A percentile compares a stretch with the other conserved stretches of the same genome.
phyloP scores from a whole-genome alignment of 495 filamentous ascomycete species.

The Hypoxylon perforatum region DNA sequence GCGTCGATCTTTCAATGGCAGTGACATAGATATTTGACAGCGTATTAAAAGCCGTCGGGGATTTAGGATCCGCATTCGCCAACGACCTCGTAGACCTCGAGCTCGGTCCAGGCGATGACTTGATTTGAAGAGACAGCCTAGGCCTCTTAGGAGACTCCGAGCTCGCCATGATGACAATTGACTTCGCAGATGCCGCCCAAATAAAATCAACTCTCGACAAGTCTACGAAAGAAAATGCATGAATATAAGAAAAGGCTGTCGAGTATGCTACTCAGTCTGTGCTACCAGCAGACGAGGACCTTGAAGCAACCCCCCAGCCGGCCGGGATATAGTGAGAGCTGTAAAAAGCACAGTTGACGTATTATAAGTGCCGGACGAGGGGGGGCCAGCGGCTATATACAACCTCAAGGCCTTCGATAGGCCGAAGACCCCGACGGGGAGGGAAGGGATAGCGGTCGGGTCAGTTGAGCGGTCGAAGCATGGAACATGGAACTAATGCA shows the following conservation, averaged over 20 bases:
- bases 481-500: conserved; percentile 40
- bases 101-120: conserved; percentile 36
- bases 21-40: conserved; percentile 82
- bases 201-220: conserved; percentile 1
- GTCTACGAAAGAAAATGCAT: conserved; percentile 9
- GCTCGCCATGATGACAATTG: conserved; percentile 32
- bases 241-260: conserved; percentile 22
- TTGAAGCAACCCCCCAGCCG: conserved; percentile 31
- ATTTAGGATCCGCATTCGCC: conserved; percentile 66
- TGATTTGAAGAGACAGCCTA: conserved; percentile 84
- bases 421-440: conserved; percentile 13
- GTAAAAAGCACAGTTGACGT: conserved; percentile 13
- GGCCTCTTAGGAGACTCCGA: conserved; percentile 65
- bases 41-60: conserved; percentile 84
- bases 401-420: conserved; percentile 19
- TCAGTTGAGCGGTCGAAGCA: conserved; percentile 33
- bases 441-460: conserved; percentile 20
- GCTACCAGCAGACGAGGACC: conserved; percentile 29
- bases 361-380: conserved; percentile 29
- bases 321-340: conserved; percentile 21
- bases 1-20: conserved; percentile 72
- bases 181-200: conserved; percentile 1
- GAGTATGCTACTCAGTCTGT: conserved; percentile 24
- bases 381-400: conserved; percentile 43
- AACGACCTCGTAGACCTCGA: conserved; percentile 50